Percentiles rank a stretch among this genome's conserved stretches.
Conservation (phyloP, 2,329 filamentous ascomycete species). For the Aspergillus pseudoterreus region DNA sequence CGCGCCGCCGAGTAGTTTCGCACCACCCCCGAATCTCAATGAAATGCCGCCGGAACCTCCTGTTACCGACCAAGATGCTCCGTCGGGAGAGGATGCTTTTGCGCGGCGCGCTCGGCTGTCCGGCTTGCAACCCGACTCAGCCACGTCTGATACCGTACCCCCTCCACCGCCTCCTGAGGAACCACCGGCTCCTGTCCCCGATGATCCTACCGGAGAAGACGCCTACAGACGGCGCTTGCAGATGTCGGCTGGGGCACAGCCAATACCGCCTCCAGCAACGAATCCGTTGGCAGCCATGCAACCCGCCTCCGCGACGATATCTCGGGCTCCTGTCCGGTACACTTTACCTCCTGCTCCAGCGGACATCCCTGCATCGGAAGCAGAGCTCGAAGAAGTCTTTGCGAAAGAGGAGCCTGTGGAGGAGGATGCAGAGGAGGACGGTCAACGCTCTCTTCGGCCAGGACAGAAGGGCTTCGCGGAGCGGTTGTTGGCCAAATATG, state of each 20-base stretch:
- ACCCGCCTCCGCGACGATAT: constrained; percentile 59
- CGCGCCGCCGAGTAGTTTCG: constrained; percentile 50
- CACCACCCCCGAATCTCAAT: constrained; percentile 47
- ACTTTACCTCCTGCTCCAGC: constrained; percentile 50
- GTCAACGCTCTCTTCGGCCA: constrained; percentile 61
- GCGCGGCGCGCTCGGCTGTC: constrained; percentile 59
- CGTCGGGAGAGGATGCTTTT: constrained; percentile 68
- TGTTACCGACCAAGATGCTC: constrained; percentile 51
- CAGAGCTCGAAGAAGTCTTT: constrained; percentile 48
- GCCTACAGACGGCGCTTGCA: constrained; percentile 24
- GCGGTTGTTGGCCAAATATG: constrained; percentile 87
- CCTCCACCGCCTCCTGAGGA: constrained; percentile 31
- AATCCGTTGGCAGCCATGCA: constrained; percentile 40
- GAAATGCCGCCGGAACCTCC: constrained; percentile 39
- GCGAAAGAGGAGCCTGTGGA: constrained; percentile 37
- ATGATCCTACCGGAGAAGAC: constrained; percentile 22
- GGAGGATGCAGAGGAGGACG: constrained; percentile 31
- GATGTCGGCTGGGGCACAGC: constrained; percentile 18
- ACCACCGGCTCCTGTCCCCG: constrained; percentile 28
- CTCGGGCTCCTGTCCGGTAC: constrained; percentile 75
- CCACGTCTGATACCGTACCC: constrained; percentile 12
- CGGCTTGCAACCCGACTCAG: constrained; percentile 25
- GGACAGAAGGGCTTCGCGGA: constrained; percentile 82
- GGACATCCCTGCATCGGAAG: constrained; percentile 51
- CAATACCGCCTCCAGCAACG: constrained; percentile 26